phyloP scores from a whole-genome alignment of 1,139 yeast species.

The Yamadazyma diddensiae region DNA sequence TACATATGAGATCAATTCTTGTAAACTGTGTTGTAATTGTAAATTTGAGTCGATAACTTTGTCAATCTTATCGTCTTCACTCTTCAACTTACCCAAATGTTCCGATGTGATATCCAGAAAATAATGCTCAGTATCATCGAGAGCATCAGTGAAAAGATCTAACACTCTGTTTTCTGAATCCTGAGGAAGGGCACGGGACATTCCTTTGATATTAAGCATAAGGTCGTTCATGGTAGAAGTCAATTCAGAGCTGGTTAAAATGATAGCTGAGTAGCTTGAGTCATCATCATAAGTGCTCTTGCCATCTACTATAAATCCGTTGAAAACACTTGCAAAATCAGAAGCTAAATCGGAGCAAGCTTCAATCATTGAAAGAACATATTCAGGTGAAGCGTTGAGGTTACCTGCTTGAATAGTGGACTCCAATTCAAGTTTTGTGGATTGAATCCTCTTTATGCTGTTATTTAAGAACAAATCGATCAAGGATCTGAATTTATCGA shows the following conservation, averaged over 20 bases:
- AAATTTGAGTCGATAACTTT: conserved; percentile 73
- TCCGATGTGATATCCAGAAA: conserved; percentile 59
- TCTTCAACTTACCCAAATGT: conserved; percentile 43
- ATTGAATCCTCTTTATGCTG: conserved; percentile 72
- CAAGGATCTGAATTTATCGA: conserved; percentile 51
- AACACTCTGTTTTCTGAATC: conserved; percentile 55
- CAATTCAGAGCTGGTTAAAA: conserved; percentile 65
- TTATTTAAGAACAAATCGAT: conserved; percentile 72
- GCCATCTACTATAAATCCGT: conserved; percentile 76
- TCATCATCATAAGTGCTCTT: conserved; percentile 54
- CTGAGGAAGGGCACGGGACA: conserved; percentile 51
- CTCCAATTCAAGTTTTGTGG: conserved; percentile 66
- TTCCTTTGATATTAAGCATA: conserved; percentile 68
- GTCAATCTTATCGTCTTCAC: conserved; percentile 71
- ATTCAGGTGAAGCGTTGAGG: conserved; percentile 72
- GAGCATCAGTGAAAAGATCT: conserved; percentile 52
- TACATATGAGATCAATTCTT: conserved; percentile 51
- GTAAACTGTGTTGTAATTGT: conserved; percentile 69
- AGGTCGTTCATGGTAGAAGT: conserved; percentile 66
- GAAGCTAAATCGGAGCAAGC: conserved; percentile 71
- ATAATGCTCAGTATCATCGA: conserved; percentile 60
- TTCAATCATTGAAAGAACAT: conserved; percentile 67
- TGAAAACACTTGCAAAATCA: conserved; percentile 78
- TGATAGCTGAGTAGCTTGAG: conserved; percentile 50
- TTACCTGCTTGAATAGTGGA: conserved; percentile 86